Conservation (phyloP, 495 filamentous ascomycete genomes). For the Penicillium mononematosum region DNA sequence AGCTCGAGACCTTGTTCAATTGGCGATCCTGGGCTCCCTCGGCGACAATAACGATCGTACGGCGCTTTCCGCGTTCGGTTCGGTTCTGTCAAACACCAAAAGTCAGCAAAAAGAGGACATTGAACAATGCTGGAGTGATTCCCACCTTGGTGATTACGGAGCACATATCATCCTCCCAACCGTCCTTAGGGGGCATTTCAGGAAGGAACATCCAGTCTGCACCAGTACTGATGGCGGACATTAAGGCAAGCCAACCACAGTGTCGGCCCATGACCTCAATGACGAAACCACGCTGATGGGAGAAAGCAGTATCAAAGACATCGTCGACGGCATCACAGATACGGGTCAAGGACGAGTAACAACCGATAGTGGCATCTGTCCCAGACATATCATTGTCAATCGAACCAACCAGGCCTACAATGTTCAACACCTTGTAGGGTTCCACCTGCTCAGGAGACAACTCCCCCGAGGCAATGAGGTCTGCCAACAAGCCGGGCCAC, state of each 20-base stretch:
- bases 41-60: constrained; percentile 97
- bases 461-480: constrained; percentile 70
- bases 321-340: constrained; percentile 95
- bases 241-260: constrained; percentile 96
- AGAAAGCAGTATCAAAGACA: constrained; percentile 94
- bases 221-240: constrained; percentile 93
- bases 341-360: constrained; percentile 85
- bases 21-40: constrained; percentile 89
- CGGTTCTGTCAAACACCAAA: constrained; percentile 62
- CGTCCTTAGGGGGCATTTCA: constrained; percentile 83
- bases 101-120: not conserved
- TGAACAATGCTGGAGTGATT: not conserved
- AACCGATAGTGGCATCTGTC: constrained; percentile 97
- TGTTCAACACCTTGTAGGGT: constrained; percentile 81
- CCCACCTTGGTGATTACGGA: constrained; percentile 71
- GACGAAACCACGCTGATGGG: constrained; percentile 97
- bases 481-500: constrained; percentile 82
- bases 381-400: constrained; percentile 98
- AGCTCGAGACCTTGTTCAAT: constrained; percentile 78
- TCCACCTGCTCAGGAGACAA: constrained; percentile 66
- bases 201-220: constrained; percentile 97
- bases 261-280: constrained; percentile 99
- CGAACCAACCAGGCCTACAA: constrained; percentile 92
- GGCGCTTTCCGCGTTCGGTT: constrained; percentile 77
- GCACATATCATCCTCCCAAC: constrained; percentile 92